Evolutionary conservation across 169 alveolate species (phyloP).

Genomic region (Plasmodium ovale): DNA sequence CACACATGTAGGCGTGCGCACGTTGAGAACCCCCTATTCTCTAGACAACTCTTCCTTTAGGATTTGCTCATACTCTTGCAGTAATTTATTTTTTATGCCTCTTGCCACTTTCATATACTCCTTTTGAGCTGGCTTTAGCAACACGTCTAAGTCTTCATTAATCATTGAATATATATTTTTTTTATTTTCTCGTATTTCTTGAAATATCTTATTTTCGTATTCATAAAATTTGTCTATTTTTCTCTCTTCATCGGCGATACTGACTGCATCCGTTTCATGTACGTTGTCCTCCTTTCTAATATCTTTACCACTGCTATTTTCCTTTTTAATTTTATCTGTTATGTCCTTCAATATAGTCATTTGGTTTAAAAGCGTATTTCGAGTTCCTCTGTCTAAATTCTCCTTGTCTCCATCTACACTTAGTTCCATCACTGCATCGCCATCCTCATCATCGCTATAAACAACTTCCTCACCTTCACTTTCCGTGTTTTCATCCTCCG

Average conservation of each 20-base stretch:
- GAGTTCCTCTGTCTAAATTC: not conserved
- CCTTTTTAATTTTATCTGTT: conserved; percentile 50
- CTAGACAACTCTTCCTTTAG: conserved; percentile 33
- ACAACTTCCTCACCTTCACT: not conserved
- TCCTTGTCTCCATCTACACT: not conserved
- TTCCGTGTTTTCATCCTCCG: not conserved
- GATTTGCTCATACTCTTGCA: conserved; percentile 61
- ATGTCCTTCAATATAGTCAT: conserved; percentile 36
- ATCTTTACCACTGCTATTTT: no score
- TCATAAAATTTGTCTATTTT: conserved; percentile 65
- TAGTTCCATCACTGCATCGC: not conserved
- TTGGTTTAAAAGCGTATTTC: conserved; percentile 14
- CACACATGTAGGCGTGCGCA: not conserved
- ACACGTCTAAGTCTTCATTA: conserved; percentile 51
- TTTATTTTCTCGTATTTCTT: conserved; percentile 31
- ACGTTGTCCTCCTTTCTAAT: conserved; percentile 1
- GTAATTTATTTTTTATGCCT: conserved; percentile 35
- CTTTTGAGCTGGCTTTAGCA: conserved; percentile 61
- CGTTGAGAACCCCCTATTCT: no score
- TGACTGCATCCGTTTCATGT: conserved; percentile 29
- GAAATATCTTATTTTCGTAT: conserved; percentile 45
- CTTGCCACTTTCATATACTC: conserved; percentile 69
- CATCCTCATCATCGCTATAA: conserved; percentile 2
- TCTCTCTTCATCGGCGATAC: conserved; percentile 62
- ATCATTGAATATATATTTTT: conserved; percentile 56